Evolutionary conservation across 768 basidiomycete genomes (phyloP).

Genomic region (Cystofilobasidium capitatum): DNA sequence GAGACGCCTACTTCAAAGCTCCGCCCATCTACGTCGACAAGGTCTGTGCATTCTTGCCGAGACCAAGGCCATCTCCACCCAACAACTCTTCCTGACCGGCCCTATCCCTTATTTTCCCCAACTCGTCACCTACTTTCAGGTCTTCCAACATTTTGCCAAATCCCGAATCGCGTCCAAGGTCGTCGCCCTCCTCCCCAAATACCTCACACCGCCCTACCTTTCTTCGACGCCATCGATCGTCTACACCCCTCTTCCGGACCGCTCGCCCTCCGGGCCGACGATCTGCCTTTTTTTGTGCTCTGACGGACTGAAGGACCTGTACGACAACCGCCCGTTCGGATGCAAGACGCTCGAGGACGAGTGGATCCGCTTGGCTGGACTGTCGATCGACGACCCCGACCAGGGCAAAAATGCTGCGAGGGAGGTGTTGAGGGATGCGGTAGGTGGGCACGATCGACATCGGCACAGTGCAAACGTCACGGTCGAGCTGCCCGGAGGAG

Average conservation of each 20-base stretch:
- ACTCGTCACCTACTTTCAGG: no score
- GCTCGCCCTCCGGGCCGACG: neutral
- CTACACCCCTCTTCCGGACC: neutral
- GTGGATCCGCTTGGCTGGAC: neutral
- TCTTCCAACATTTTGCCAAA: neutral
- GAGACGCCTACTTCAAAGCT: neutral
- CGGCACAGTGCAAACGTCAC: neutral
- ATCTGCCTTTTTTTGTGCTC: neutral
- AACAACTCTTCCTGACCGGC: no score
- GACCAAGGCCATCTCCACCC: no score
- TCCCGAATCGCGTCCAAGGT: neutral
- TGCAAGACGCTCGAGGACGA: neutral
- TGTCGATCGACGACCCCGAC: neutral
- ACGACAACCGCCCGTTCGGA: neutral
- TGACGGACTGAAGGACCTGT: slow-evolving; percentile 1
- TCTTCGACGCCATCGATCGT: neutral
- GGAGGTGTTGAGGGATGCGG: neutral
- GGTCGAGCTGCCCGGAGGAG: neutral
- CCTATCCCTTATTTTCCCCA: no score
- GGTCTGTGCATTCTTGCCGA: no score
- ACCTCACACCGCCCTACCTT: neutral
- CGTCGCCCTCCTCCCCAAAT: neutral
- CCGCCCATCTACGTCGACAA: neutral
- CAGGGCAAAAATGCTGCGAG: neutral
- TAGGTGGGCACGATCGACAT: neutral